These are phyloP conservation scores for Claviceps cyperi DNA, from an alignment of 2,329 filamentous ascomycete genomes.

Conservation along the genomic window DNA sequence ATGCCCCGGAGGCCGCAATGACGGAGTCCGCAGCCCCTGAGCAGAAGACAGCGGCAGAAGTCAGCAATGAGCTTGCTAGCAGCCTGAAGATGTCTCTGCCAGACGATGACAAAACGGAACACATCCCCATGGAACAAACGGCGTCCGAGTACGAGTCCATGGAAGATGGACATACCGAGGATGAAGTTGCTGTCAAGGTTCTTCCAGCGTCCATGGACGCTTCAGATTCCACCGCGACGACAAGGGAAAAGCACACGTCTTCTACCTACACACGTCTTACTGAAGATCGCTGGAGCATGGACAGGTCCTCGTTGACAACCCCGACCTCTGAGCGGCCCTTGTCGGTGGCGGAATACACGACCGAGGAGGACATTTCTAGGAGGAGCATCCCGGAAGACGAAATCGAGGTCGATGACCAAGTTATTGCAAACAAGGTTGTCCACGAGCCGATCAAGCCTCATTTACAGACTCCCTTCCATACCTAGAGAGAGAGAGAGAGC, in stretches of 20 bases:
- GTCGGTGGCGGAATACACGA: slow-evolving; percentile 18
- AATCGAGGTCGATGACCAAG: background rate
- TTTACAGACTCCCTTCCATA: background rate
- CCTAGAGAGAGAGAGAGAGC: background rate
- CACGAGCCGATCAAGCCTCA: background rate
- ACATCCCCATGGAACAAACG: background rate
- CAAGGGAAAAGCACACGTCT: slow-evolving; percentile 21
- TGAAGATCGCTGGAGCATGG: slow-evolving; percentile 23
- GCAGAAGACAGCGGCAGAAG: background rate
- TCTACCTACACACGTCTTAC: slow-evolving; percentile 24
- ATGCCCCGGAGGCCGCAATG: background rate
- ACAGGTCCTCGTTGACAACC: slow-evolving; percentile 23
- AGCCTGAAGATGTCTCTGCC: background rate
- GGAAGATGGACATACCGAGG: background rate
- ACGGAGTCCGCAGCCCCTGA: background rate
- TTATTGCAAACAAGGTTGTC: background rate
- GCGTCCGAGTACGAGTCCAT: background rate
- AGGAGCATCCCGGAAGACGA: slow-evolving; percentile 13
- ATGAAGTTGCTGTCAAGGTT: slow-evolving; percentile 1
- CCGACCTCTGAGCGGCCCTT: slow-evolving; percentile 23
- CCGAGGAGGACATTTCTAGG: slow-evolving; percentile 18
- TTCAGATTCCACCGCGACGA: slow-evolving; percentile 14
- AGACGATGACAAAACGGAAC: background rate
- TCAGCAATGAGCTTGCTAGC: background rate
- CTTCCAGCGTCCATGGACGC: slow-evolving; percentile 8